Percentiles rank a stretch among this genome's conserved stretches.
phyloP scores from a whole-genome alignment of 1,284 basidiomycete genomes.

The Erythrobasidium hasegawianum region DNA sequence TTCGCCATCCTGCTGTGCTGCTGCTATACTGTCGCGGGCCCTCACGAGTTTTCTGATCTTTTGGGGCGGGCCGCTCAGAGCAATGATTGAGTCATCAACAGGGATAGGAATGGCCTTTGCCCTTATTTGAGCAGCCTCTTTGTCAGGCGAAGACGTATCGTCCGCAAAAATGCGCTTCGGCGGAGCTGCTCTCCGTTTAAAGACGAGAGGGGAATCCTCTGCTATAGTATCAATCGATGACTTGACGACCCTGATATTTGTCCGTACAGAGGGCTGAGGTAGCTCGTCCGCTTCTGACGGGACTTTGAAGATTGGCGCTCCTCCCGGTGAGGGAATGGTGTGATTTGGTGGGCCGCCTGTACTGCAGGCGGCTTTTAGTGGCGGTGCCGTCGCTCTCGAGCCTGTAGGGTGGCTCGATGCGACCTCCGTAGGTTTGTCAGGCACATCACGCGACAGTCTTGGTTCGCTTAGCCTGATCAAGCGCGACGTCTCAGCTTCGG shows the following conservation, averaged over 20 bases:
- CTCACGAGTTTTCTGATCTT: conserved; percentile 7
- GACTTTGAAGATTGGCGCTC: conserved; percentile 6
- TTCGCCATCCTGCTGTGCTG: background rate
- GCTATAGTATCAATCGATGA: too few relatives aligned
- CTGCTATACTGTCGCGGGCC: background rate
- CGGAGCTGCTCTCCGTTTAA: background rate
- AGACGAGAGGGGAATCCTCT: background rate
- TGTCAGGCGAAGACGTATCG: conserved; percentile 8
- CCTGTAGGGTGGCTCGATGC: too few relatives aligned
- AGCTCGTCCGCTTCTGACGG: conserved; percentile 10
- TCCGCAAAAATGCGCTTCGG: background rate
- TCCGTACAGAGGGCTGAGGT: background rate
- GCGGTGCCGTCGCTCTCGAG: too few relatives aligned
- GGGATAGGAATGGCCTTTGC: background rate
- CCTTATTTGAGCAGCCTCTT: background rate
- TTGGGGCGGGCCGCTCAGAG: background rate
- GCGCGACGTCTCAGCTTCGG: too few relatives aligned
- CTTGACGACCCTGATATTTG: background rate
- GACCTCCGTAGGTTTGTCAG: too few relatives aligned
- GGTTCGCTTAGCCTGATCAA: too few relatives aligned
- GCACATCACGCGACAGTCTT: too few relatives aligned
- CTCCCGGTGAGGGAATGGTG: too few relatives aligned
- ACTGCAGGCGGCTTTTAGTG: too few relatives aligned
- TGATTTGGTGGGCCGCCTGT: too few relatives aligned
- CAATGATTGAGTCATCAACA: background rate